Base-by-base conservation (phyloP, 139 green algal genomes). In the Chlorella sp. region DNA sequence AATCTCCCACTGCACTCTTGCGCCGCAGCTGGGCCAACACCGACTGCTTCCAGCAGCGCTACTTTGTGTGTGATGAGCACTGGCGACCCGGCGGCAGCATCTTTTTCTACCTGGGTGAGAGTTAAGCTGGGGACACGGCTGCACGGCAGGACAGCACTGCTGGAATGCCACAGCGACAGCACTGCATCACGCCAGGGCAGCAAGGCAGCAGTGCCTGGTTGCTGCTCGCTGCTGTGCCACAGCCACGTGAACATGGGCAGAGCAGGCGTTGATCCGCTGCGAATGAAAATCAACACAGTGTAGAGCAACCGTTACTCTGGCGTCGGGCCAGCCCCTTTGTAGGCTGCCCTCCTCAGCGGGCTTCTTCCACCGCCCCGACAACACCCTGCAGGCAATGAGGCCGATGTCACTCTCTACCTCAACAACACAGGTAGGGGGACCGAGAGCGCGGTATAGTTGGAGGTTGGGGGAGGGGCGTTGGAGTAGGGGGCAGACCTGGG, bases 91-190 rank as follows among this genome's bases (percentile, higher is more conserved):
- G 78, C n/a, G 95, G 95, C 1, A 92, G 96, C 16, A 95, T 99
- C 18, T 99, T 98, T 84, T 96, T 99, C 64, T 99, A 99, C 90
- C 39, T 97, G 0, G 97, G 97, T 11, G 98, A 99, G 85, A 96
- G 98, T 9, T 16, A 5, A 57, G 48, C 48, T 9, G 48, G 48
- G 48, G 48, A 5, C 48, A n/a, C n/a, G n/a, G n/a, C n/a, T n/a
- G n/a, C n/a, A n/a, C n/a, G n/a, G 48, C 48, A 57, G 48, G 48
- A 57, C 48, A 57, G 48, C 48, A n/a, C n/a, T n/a, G n/a, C n/a
- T n/a, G n/a, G n/a, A n/a, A n/a, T n/a, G n/a, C n/a, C n/a, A n/a
- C n/a, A n/a, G n/a, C n/a, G n/a, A n/a, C n/a, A n/a, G n/a, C n/a
- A n/a, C n/a, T n/a, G n/a, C n/a, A n/a, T n/a, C n/a, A n/a, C n/a